These are phyloP conservation scores for Dactylonectria estremocensis DNA, from an alignment of 2,329 filamentous ascomycete genomes.

Conservation along the genomic window DNA sequence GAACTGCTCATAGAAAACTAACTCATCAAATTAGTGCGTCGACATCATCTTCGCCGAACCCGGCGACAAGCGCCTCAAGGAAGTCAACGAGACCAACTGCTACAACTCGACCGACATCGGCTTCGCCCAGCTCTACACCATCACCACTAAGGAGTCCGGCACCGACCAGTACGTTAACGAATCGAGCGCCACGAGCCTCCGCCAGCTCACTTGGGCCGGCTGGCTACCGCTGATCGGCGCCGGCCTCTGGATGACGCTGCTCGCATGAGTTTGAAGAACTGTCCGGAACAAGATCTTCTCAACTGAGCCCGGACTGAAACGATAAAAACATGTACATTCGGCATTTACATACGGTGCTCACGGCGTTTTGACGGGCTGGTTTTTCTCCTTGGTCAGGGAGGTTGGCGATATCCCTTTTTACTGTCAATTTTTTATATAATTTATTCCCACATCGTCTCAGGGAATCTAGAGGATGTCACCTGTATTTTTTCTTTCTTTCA, in stretches of 20 bases:
- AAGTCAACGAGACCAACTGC: constrained; percentile 88
- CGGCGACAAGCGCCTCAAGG: constrained; percentile 74
- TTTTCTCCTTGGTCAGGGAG: constrained; percentile 1
- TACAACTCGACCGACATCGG: constrained; percentile 86
- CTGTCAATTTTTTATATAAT: constrained; percentile 18
- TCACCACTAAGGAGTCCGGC: constrained; percentile 64
- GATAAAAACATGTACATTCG: constrained; percentile 42
- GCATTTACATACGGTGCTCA: constrained; percentile 33
- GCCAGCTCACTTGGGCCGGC: constrained; percentile 52
- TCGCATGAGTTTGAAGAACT: constrained; percentile 36
- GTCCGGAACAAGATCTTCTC: background rate
- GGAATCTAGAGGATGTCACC: constrained; percentile 32
- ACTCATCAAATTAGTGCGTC: constrained; percentile 76
- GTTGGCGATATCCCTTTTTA: constrained; percentile 1
- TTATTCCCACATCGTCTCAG: constrained; percentile 23
- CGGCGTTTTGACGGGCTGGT: constrained; percentile 40
- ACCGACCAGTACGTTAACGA: constrained; percentile 50
- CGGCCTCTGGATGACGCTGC: constrained; percentile 58
- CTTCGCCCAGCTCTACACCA: constrained; percentile 84
- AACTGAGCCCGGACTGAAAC: background rate
- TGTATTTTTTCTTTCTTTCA: constrained; percentile 26
- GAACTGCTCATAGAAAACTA: constrained; percentile 1
- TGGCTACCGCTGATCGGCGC: constrained; percentile 60
- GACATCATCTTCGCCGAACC: constrained; percentile 93
- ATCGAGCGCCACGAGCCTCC: constrained; percentile 46